phyloP scores from a whole-genome alignment of 306 rosid species.

The Myrica gale region DNA sequence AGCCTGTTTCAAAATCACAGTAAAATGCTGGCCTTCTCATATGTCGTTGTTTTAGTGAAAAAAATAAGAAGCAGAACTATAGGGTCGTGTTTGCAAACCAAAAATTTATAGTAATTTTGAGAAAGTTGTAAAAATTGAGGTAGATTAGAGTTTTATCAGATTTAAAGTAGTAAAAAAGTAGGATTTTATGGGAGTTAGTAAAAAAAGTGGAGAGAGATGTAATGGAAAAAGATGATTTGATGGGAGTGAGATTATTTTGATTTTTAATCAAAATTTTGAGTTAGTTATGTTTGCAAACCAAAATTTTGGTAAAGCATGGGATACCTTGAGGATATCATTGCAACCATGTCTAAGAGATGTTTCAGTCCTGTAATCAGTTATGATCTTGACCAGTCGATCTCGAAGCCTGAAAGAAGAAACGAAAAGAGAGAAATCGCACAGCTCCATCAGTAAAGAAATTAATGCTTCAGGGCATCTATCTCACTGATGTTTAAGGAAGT shows the following conservation, averaged over 20 bases:
- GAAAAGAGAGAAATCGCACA: slow-evolving; percentile 9
- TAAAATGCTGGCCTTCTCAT: slow-evolving; percentile 26
- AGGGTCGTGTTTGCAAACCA: too few species aligned
- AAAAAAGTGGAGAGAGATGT: too few species aligned
- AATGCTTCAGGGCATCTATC: slow-evolving; percentile 12
- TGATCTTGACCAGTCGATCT: slow-evolving; percentile 88
- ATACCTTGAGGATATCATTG: slow-evolving; percentile 93
- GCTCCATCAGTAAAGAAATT: slow-evolving; percentile 3
- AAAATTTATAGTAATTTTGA: too few species aligned
- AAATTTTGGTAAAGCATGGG: background rate
- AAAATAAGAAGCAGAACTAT: too few species aligned
- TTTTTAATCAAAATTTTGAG: too few species aligned
- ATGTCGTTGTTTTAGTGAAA: background rate
- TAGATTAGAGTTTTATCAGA: too few species aligned
- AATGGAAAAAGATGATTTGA: too few species aligned
- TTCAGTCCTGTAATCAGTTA: slow-evolving; percentile 94
- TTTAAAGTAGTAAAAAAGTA: too few species aligned
- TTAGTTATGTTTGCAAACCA: too few species aligned
- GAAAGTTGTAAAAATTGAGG: too few species aligned
- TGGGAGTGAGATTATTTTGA: too few species aligned
- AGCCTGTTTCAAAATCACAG: slow-evolving; percentile 54
- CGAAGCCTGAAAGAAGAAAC: slow-evolving; percentile 62
- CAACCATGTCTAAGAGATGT: slow-evolving; percentile 96
- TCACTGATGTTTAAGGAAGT: background rate
- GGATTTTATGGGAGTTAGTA: too few species aligned